Conservation (phyloP, 208 protist species). For the Tetramitus jugosus region DNA sequence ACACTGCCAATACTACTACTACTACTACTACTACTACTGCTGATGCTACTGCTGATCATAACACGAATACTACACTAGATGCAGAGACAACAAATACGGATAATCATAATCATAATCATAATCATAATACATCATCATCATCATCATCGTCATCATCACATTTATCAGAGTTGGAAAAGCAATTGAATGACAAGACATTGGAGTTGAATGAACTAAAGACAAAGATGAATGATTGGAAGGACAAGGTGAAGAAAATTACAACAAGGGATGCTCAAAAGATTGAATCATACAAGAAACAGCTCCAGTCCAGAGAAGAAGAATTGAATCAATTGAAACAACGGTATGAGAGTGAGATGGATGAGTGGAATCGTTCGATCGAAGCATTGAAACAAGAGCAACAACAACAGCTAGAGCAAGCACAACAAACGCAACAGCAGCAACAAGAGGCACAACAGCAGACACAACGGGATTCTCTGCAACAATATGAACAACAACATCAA, state of each 20-base stretch:
- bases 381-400: not conserved
- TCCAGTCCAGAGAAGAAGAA: not conserved
- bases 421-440: not conserved
- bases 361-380: no score
- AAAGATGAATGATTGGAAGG: slow-evolving; percentile 16
- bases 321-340: not conserved
- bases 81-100: no score
- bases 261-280: slow-evolving; percentile 5
- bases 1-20: no score
- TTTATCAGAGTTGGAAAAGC: no score
- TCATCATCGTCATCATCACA: no score
- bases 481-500: not conserved
- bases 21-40: no score
- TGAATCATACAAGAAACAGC: slow-evolving; percentile 1
- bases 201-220: not conserved
- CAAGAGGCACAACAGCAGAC: no score
- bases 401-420: not conserved
- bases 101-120: no score
- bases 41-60: no score
- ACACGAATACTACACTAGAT: no score
- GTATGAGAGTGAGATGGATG: not conserved
- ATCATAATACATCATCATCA: no score
- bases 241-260: slow-evolving; percentile 12
- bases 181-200: not conserved
- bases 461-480: no score